Conservation (phyloP, 371 early-diverging fungal genomes). For the Saksenaea oblongispora region DNA sequence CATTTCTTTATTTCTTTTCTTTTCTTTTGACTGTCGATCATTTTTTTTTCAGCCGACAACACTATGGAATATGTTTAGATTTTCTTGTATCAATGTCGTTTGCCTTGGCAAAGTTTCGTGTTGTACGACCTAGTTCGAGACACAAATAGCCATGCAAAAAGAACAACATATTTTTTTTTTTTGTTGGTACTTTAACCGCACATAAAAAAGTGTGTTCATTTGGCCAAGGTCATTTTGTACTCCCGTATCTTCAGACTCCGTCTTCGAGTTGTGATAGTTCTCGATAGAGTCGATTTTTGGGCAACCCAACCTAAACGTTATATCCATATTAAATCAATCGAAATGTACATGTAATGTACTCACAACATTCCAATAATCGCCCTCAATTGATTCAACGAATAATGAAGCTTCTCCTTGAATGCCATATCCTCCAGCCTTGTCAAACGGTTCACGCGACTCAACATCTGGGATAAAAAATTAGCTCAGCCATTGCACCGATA, state of each 20-base stretch:
- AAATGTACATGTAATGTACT: too few species aligned
- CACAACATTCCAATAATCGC: slow-evolving; percentile 77
- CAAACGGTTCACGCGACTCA: slow-evolving; percentile 51
- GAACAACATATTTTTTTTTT: slow-evolving; percentile 2
- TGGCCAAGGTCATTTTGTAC: not conserved
- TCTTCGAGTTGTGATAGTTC: slow-evolving; percentile 12
- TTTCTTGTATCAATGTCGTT: not conserved
- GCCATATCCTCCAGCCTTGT: slow-evolving; percentile 89
- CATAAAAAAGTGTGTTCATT: slow-evolving; percentile 5
- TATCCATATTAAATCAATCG: not conserved
- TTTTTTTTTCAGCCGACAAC: not conserved
- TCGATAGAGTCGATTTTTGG: slow-evolving; percentile 38
- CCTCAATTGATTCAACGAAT: slow-evolving; percentile 76
- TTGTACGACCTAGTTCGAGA: slow-evolving; percentile 3
- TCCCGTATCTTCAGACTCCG: not conserved
- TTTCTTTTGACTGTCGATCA: slow-evolving; percentile 1
- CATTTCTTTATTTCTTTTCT: not conserved
- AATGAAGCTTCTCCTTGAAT: slow-evolving; percentile 77
- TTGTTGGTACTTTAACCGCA: not conserved
- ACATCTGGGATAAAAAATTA: slow-evolving; percentile 36
- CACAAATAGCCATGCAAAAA: slow-evolving; percentile 5
- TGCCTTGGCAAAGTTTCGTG: slow-evolving; percentile 6
- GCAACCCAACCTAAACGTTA: slow-evolving; percentile 42
- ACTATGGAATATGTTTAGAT: not conserved
- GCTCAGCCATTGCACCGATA: slow-evolving; percentile 4